Conservation (phyloP, 345 rosid genomes). For the Eucalyptus polyanthemos region DNA sequence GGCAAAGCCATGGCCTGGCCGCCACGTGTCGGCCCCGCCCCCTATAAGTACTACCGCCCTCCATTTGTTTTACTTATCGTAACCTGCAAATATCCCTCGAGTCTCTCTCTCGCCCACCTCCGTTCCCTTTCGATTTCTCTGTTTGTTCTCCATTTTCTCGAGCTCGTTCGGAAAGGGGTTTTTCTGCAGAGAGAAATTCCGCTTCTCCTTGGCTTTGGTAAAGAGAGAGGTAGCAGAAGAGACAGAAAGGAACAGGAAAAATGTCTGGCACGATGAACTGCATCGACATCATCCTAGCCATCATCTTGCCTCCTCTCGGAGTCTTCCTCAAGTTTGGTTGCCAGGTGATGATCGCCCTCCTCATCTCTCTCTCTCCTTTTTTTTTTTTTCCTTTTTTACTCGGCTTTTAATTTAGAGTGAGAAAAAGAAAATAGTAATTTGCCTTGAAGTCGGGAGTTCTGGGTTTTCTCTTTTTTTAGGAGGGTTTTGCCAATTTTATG, state of each 20-base stretch:
- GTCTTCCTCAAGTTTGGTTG: conserved; percentile 87
- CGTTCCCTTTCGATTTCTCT: neutral
- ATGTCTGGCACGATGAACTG: conserved; percentile 52
- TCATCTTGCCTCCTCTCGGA: conserved; percentile 89
- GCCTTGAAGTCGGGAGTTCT: neutral
- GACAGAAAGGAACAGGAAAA: neutral
- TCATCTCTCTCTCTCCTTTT: too few relatives aligned
- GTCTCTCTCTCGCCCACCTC: neutral
- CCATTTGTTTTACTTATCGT: accelerated
- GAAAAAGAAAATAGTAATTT: neutral
- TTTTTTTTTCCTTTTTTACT: too few relatives aligned
- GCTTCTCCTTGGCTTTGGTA: neutral
- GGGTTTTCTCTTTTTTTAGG: neutral
- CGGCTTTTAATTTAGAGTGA: too few relatives aligned
- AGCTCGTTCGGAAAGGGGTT: neutral
- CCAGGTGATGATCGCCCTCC: conserved; percentile 9
- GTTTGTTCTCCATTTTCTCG: neutral
- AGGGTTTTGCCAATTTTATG: neutral
- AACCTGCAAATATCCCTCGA: neutral
- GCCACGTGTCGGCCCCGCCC: neutral
- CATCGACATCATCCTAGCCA: conserved; percentile 68
- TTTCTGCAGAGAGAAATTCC: neutral
- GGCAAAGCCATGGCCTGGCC: neutral
- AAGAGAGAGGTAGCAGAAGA: neutral
- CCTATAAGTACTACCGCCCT: neutral